Base-by-base conservation (phyloP, 192 early-diverging fungal genomes). In the Coemansia umbellata region DNA sequence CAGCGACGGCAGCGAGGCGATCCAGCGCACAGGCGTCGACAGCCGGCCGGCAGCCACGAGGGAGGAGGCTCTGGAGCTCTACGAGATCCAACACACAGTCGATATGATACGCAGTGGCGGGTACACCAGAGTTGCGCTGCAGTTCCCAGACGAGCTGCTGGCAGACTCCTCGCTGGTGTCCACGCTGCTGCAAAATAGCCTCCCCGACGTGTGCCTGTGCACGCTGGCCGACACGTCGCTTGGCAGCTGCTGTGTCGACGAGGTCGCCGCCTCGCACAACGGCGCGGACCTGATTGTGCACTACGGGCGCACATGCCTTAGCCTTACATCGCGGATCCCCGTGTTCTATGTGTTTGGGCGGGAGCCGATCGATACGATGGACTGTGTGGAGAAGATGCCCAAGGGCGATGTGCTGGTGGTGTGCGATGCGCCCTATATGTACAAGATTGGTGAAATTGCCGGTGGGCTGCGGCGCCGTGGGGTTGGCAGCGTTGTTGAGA, bases 181-280 rank as follows among this genome's bases (percentile, higher is more conserved):
- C 0, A 52, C 53, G 3, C 36, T 65, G 30, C 67, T 96, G 45
- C 58, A 74, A 26, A 39, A 74, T 15, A 65, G 69, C 43, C 76
- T 82, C 2, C 52, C 45, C n/a, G 62, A 60, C 4, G 23, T 50
- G 6, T 55, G 74, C 2, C 55, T 92, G 33, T 95, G 85, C 63
- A 80, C 97, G 21, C 69, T 99, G 26, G 97, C 90, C 14, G 97
- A 99, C 58, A 97, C 97, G 0, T 92, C 95, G 13, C 95, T 92
- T 59, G 96, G 96, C 59, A 91, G 91, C 68, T 99, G 97, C 67
- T 99, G 97, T 65, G 92, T 96, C 1, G 97, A 99, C 64, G 92
- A 95, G 57, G 87, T 99, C 1, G 94, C 97, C 18, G 93, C 94
- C 6, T 81, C 93, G 67, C 97, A 99, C 58, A 85, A 84, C 28